Percentiles rank a stretch among this genome's conserved stretches.
phyloP scores from a whole-genome alignment of 2,329 filamentous ascomycete genomes.

The Fusarium redolens region DNA sequence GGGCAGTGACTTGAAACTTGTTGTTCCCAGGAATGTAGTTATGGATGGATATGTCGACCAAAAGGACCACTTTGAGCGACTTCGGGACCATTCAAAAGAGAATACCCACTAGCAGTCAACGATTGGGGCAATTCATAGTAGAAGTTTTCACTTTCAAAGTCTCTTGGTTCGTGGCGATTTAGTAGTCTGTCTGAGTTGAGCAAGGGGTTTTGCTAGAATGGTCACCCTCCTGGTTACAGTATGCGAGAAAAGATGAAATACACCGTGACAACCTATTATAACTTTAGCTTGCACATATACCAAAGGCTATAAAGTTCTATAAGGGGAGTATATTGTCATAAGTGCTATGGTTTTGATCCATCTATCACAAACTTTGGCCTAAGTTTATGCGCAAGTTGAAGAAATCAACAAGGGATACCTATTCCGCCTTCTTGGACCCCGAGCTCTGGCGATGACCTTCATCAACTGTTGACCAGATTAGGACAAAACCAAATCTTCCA shows the following conservation, averaged over 20 bases:
- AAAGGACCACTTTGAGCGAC: not conserved
- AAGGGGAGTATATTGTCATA: not conserved
- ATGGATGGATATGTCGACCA: not conserved
- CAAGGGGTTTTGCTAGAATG: not conserved
- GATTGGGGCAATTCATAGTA: not conserved
- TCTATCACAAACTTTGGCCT: not conserved
- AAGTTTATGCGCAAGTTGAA: not conserved
- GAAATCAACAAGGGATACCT: no score
- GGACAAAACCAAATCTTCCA: not conserved
- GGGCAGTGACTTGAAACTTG: not conserved
- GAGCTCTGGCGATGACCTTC: not conserved
- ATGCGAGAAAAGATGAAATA: not conserved
- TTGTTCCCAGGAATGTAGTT: not conserved
- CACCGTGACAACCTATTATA: not conserved
- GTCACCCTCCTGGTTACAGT: not conserved
- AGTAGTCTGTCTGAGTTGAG: not conserved
- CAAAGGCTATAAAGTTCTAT: not conserved
- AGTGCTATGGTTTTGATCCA: not conserved
- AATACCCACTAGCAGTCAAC: not conserved
- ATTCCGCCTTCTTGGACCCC: not conserved
- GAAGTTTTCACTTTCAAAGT: not conserved
- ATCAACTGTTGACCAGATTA: not conserved
- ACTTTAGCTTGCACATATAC: no score
- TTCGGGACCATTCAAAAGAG: not conserved
- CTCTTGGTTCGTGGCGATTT: not conserved